phyloP scores from a whole-genome alignment of 202 grass and related monocot genomes.

The Miscanthus sacchariflorus region DNA sequence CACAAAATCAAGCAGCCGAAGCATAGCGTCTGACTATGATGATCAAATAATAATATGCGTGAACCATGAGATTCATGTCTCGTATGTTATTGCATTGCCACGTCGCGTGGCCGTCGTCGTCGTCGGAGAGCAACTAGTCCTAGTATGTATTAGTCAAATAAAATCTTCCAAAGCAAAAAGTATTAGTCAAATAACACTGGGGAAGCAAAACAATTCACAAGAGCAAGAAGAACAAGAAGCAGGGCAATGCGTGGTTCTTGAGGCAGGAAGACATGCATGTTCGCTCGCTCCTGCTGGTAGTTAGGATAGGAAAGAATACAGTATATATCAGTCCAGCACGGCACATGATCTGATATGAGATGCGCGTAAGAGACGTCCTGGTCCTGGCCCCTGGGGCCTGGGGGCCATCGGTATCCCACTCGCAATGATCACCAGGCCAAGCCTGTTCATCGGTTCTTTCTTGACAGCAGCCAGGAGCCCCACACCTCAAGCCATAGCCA shows the following conservation, averaged over 20 bases:
- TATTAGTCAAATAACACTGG: conserved; percentile 17
- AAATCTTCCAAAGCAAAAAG: not conserved
- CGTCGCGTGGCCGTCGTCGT: not conserved
- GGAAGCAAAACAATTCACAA: not conserved
- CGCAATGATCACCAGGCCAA: no score
- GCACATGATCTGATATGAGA: not conserved
- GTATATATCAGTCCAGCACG: not conserved
- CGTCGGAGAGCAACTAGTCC: no score
- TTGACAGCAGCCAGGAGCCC: no score
- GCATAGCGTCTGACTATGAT: no score
- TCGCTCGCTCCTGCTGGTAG: not conserved
- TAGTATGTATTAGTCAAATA: no score
- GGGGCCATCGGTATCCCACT: no score
- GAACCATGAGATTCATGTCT: no score
- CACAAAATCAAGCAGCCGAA: not conserved
- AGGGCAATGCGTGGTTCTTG: not conserved
- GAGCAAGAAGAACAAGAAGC: not conserved
- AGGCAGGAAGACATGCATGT: not conserved
- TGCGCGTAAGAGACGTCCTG: not conserved
- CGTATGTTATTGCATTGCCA: not conserved
- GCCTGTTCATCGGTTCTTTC: no score
- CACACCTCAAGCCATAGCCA: no score
- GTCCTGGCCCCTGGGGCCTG: no score
- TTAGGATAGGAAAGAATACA: conserved; percentile 35
- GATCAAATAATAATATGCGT: no score